Conservation (phyloP, 768 basidiomycete genomes). For the Rhodosporidiobolus sp. region DNA sequence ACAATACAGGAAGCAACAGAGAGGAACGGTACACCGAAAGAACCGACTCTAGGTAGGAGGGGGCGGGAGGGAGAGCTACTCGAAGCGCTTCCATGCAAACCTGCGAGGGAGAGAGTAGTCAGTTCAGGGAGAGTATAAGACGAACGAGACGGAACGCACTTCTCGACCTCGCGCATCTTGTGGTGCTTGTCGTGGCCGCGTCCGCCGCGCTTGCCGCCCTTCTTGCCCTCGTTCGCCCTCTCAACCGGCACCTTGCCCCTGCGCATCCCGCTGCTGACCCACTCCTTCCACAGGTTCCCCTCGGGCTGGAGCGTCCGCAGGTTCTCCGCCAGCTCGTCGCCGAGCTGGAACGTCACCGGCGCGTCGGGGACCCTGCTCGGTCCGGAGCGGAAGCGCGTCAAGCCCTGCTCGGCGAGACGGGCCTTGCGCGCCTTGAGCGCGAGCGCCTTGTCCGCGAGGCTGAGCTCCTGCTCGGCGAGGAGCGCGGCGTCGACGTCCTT, state of each 20-base stretch:
- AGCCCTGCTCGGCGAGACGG: constrained; percentile 32
- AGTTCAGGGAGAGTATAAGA: neutral
- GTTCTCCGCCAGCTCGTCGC: constrained; percentile 43
- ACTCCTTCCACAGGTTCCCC: constrained; percentile 45
- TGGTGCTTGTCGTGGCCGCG: constrained; percentile 37
- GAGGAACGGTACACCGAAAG: constrained; percentile 1
- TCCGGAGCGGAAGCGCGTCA: constrained; percentile 41
- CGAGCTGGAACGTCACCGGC: constrained; percentile 39
- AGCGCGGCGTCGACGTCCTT: constrained; percentile 51
- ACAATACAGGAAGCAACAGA: neutral
- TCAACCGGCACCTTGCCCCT: constrained; percentile 37
- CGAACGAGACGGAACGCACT: constrained; percentile 8
- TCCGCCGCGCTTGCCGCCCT: constrained; percentile 38
- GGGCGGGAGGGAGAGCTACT: constrained; percentile 33
- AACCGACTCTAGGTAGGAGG: constrained; percentile 19
- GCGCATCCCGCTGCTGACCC: constrained; percentile 42
- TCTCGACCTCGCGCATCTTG: constrained; percentile 30
- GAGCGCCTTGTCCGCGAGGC: constrained; percentile 38
- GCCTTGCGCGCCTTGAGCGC: constrained; percentile 32
- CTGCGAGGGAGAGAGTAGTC: neutral
- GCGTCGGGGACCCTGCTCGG: constrained; percentile 40
- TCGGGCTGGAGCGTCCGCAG: constrained; percentile 42
- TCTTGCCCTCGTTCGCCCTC: constrained; percentile 38
- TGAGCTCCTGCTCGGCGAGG: constrained; percentile 25
- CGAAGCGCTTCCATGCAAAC: constrained; percentile 33